phyloP scores from a whole-genome alignment of 129 eudicot genomes.

The Silybum marianum region DNA sequence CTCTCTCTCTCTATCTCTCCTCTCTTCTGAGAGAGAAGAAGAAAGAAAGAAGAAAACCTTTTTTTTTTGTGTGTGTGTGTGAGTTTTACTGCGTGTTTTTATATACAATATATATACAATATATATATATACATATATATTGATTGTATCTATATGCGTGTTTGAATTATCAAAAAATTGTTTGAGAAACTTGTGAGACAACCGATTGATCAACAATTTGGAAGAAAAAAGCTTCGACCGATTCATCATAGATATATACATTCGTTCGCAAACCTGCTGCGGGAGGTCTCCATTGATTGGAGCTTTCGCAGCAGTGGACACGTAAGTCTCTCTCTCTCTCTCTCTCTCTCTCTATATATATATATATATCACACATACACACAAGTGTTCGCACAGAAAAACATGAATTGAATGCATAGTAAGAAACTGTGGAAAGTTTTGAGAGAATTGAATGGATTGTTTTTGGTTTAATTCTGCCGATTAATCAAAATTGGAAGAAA shows the following conservation, averaged over 20 bases:
- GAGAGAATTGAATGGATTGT: background rate
- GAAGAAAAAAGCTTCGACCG: background rate
- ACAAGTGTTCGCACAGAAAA: background rate
- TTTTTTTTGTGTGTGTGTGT: background rate
- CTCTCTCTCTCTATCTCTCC: background rate
- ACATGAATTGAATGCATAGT: background rate
- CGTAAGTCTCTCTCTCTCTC: conserved; percentile 32
- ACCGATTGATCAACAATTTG: conserved; percentile 18
- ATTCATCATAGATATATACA: conserved; percentile 39
- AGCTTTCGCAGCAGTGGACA: conserved; percentile 40
- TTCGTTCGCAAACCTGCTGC: conserved; percentile 37
- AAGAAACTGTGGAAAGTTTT: background rate
- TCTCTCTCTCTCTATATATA: conserved; percentile 3
- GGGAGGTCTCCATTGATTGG: conserved; percentile 38
- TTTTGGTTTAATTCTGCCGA: background rate
- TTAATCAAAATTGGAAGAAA: background rate
- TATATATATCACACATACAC: background rate
- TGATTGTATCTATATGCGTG: conserved; percentile 4
- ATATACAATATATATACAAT: background rate
- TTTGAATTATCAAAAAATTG: conserved; percentile 30
- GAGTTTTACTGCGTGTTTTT: background rate
- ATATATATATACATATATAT: background rate
- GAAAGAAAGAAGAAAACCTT: background rate
- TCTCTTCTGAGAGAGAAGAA: conserved; percentile 1
- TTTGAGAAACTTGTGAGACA: conserved; percentile 38